Conservation (phyloP, 768 basidiomycete species). For the Podaxis sp. region DNA sequence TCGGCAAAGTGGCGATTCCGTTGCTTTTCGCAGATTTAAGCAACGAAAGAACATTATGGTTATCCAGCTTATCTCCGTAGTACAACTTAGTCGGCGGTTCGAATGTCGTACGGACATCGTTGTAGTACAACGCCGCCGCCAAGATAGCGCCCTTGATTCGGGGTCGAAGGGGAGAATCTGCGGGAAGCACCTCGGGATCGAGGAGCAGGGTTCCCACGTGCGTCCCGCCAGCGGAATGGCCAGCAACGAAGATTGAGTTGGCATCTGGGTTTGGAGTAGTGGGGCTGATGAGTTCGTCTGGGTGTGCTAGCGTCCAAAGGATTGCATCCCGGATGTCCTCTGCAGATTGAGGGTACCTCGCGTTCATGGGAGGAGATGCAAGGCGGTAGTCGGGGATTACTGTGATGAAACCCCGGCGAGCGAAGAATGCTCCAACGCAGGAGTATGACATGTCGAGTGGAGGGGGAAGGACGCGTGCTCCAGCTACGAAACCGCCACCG, state of each 20-base stretch:
- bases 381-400: slow-evolving; percentile 69
- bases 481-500: slow-evolving; percentile 58
- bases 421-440: slow-evolving; percentile 58
- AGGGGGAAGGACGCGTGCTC: slow-evolving; percentile 39
- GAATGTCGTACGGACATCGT: slow-evolving; percentile 17
- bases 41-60: neutral
- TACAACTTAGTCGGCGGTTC: slow-evolving; percentile 26
- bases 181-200: slow-evolving; percentile 30
- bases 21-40: slow-evolving; percentile 28
- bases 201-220: slow-evolving; percentile 44
- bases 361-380: slow-evolving; percentile 34
- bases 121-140: slow-evolving; percentile 39
- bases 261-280: slow-evolving; percentile 33
- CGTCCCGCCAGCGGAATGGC: slow-evolving; percentile 59
- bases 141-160: slow-evolving; percentile 44
- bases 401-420: slow-evolving; percentile 53
- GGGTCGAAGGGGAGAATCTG: slow-evolving; percentile 22
- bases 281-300: slow-evolving; percentile 22
- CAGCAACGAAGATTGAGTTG: slow-evolving; percentile 42
- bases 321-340: slow-evolving; percentile 61
- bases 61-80: slow-evolving; percentile 15
- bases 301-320: slow-evolving; percentile 43
- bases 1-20: slow-evolving; percentile 32
- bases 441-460: slow-evolving; percentile 48
- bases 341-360: slow-evolving; percentile 47